Evolutionary conservation across 306 rosid species (phyloP).

Genomic region (Fragaria nilgerrensis): DNA sequence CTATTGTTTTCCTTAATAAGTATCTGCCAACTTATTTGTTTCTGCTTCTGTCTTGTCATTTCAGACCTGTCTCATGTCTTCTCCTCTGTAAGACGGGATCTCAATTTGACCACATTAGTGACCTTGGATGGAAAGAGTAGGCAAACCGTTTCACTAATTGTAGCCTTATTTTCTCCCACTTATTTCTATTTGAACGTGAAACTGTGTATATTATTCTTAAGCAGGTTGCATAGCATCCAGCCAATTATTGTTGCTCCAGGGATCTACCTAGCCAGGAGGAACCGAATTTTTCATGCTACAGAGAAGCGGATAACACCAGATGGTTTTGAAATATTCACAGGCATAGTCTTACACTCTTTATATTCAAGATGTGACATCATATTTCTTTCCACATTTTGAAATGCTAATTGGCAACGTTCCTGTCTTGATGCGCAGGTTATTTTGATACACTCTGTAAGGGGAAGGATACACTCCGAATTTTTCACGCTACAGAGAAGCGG

Average conservation of each 20-base stretch:
- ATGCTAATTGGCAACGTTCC: slow-evolving; percentile 6
- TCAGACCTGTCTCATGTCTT: slow-evolving; percentile 89
- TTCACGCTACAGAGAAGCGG: too few relatives aligned
- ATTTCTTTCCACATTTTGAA: slow-evolving; percentile 9
- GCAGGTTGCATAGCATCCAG: slow-evolving; percentile 66
- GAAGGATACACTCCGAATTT: too few relatives aligned
- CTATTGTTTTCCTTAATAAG: too few relatives aligned
- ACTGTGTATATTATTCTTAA: slow-evolving; percentile 17
- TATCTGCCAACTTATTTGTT: too few relatives aligned
- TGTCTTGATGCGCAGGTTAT: slow-evolving; percentile 59
- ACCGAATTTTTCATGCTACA: too few relatives aligned
- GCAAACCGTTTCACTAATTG: slow-evolving; percentile 30
- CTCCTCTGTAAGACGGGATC: slow-evolving; percentile 73
- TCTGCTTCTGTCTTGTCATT: too few relatives aligned
- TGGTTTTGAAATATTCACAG: slow-evolving; percentile 87
- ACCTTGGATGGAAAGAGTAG: slow-evolving; percentile 98
- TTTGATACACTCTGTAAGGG: too few relatives aligned
- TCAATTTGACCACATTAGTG: slow-evolving; percentile 85
- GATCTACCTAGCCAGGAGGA: slow-evolving; percentile 76
- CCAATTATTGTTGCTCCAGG: slow-evolving; percentile 90
- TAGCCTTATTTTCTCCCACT: slow-evolving; percentile 11
- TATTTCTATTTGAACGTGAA: slow-evolving; percentile 15
- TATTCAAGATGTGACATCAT: neutral
- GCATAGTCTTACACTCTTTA: slow-evolving; percentile 39
- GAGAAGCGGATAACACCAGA: slow-evolving; percentile 77